phyloP scores from a whole-genome alignment of 2,329 filamentous ascomycete genomes.

The Cryphonectria japonica region DNA sequence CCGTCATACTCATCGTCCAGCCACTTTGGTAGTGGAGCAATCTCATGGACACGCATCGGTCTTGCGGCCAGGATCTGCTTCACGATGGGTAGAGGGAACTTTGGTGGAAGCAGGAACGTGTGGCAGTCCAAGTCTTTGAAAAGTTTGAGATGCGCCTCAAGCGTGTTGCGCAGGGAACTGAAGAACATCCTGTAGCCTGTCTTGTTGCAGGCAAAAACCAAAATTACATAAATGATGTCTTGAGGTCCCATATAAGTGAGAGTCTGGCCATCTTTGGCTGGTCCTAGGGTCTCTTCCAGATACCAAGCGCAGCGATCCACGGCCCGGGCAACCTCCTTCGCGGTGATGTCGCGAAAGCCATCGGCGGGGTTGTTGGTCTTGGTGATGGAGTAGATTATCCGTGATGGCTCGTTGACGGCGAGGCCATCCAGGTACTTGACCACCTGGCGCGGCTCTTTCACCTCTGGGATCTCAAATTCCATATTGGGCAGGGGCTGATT shows the following conservation, averaged over 20 bases:
- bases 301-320: conserved; percentile 37
- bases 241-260: conserved; percentile 37
- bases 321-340: conserved; percentile 30
- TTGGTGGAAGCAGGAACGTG: conserved; percentile 25
- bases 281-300: conserved; percentile 35
- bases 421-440: conserved; percentile 34
- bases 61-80: conserved; percentile 25
- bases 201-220: conserved; percentile 42
- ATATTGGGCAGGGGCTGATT: not conserved
- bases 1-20: conserved; percentile 7
- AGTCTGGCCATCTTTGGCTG: conserved; percentile 33
- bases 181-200: conserved; percentile 42
- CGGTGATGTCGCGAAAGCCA: conserved; percentile 33
- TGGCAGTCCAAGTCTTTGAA: conserved; percentile 28
- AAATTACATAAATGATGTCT: conserved; percentile 41
- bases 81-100: conserved; percentile 30
- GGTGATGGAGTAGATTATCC: conserved; percentile 33
- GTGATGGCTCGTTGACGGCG: conserved; percentile 32
- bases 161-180: conserved; percentile 34
- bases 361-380: conserved; percentile 32
- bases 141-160: conserved; percentile 34
- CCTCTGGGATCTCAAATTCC: not conserved
- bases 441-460: conserved; percentile 23
- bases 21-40: conserved; percentile 6
- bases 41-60: conserved; percentile 28